Conservation (phyloP, 352 stramenopile species). For the Chrysophaeum taylorii region DNA sequence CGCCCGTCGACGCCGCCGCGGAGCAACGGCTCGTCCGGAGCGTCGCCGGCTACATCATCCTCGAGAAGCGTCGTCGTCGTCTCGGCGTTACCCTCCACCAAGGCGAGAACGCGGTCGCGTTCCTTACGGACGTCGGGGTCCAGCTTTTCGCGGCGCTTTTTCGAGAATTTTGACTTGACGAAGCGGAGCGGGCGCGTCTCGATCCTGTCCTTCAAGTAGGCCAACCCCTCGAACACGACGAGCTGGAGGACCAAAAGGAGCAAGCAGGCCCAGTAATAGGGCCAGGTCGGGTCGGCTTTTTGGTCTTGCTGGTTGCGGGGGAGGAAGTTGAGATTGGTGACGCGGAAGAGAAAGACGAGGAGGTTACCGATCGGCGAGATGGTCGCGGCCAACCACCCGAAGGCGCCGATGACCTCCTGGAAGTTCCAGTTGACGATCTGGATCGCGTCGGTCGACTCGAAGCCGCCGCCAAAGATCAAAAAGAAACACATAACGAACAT, state of each 20-base stretch:
- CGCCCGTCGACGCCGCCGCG: too few relatives aligned
- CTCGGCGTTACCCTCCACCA: not conserved
- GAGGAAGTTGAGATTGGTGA: not conserved
- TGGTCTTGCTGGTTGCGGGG: not conserved
- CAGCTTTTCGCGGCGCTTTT: not conserved
- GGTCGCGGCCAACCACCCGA: not conserved
- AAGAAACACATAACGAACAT: not conserved
- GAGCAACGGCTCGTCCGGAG: too few relatives aligned
- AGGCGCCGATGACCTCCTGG: not conserved
- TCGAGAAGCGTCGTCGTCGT: not conserved
- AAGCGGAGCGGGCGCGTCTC: not conserved
- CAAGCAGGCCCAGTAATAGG: not conserved
- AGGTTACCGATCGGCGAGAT: not conserved
- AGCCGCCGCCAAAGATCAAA: not conserved
- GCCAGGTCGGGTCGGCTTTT: not conserved
- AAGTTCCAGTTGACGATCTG: constrained; percentile 7
- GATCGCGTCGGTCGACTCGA: not conserved
- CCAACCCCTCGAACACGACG: not conserved
- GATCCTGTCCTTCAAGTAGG: constrained; percentile 1
- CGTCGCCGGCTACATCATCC: not conserved
- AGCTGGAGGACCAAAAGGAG: not conserved
- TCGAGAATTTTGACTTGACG: not conserved
- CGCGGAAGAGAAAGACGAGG: not conserved
- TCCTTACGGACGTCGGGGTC: not conserved
- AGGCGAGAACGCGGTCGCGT: not conserved